Percentiles rank a stretch among this genome's conserved stretches.
phyloP scores from a whole-genome alignment of 768 basidiomycete genomes.

The Suillus luteus region DNA sequence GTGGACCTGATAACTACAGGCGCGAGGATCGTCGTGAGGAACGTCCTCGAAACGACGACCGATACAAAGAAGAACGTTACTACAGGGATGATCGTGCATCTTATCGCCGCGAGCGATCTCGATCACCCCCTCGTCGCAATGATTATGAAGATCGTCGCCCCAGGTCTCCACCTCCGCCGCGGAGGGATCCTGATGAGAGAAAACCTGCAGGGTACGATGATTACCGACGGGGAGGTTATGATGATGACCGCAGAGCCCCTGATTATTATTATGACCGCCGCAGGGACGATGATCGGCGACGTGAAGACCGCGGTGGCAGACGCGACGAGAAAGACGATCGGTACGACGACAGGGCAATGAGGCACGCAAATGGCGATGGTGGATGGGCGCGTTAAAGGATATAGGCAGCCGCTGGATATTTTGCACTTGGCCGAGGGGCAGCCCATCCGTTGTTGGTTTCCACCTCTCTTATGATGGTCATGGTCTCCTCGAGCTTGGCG shows the following conservation, averaged over 20 bases:
- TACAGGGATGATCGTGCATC: constrained; percentile 46
- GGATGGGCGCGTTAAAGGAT: constrained; percentile 71
- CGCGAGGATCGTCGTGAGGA: constrained; percentile 65
- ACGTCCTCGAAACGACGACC: constrained; percentile 49
- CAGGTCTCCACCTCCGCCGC: constrained; percentile 74
- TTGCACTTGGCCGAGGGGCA: constrained; percentile 31
- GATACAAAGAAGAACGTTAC: constrained; percentile 61
- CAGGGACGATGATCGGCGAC: constrained; percentile 69
- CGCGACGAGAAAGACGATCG: constrained; percentile 86
- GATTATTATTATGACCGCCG: constrained; percentile 87
- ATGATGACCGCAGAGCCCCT: constrained; percentile 83
- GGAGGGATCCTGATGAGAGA: constrained; percentile 82
- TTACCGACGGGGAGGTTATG: constrained; percentile 75
- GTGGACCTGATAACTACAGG: constrained; percentile 71
- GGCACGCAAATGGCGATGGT: constrained; percentile 77
- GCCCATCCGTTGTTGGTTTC: constrained; percentile 38
- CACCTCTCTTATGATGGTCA: constrained; percentile 54
- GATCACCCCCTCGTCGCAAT: constrained; percentile 74
- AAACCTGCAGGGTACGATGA: constrained; percentile 93
- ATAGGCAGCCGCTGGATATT: constrained; percentile 36
- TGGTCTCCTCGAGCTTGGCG: constrained; percentile 41
- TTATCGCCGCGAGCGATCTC: constrained; percentile 78
- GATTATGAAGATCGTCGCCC: constrained; percentile 77
- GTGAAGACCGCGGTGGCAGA: constrained; percentile 71
- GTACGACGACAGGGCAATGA: constrained; percentile 72